These are phyloP conservation scores for Hygrocybe punicea DNA, from an alignment of 768 basidiomycete genomes.

Conservation along the genomic window DNA sequence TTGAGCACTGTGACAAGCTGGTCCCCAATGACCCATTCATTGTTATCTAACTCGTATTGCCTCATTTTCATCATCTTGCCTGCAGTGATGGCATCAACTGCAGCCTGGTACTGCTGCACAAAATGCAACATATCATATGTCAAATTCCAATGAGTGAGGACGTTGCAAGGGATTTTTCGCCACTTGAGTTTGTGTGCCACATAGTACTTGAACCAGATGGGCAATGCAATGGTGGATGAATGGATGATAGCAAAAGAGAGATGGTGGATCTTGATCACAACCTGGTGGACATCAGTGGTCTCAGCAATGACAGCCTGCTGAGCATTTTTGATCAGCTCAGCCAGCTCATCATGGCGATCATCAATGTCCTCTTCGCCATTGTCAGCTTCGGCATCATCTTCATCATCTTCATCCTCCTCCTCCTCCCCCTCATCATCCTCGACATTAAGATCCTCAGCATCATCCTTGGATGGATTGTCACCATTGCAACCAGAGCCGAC, in stretches of 20 bases:
- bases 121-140: too few species aligned
- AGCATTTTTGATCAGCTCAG: background rate
- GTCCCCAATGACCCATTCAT: too few species aligned
- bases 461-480: background rate
- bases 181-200: too few species aligned
- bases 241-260: background rate
- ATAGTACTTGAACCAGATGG: too few species aligned
- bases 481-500: background rate
- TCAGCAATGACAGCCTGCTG: background rate
- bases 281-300: background rate
- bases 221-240: too few species aligned
- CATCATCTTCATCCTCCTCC: background rate
- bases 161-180: too few species aligned
- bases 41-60: too few species aligned
- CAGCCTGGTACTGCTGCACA: too few species aligned
- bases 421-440: conserved; percentile 7
- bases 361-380: background rate
- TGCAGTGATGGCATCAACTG: too few species aligned
- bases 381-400: background rate
- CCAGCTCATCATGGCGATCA: conserved; percentile 1
- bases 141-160: too few species aligned
- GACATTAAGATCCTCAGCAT: background rate
- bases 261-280: background rate
- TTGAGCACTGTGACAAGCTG: too few species aligned
- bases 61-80: too few species aligned